These are phyloP conservation scores for Leccinum variicolor DNA, from an alignment of 768 basidiomycete species.

Conservation along the genomic window DNA sequence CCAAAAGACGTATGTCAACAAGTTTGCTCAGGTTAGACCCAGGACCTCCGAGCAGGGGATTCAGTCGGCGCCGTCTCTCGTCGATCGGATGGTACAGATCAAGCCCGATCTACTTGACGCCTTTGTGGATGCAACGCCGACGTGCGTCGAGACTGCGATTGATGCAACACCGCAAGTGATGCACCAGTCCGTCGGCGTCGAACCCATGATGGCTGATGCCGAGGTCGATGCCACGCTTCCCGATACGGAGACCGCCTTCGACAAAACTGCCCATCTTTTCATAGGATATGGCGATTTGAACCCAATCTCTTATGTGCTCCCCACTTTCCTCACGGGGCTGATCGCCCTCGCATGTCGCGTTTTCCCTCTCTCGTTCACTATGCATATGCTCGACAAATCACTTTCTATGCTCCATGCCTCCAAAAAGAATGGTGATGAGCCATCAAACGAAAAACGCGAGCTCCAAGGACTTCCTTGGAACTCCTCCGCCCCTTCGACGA, in stretches of 20 bases:
- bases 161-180: conserved; percentile 38
- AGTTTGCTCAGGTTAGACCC: conserved; percentile 41
- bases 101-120: conserved; percentile 37
- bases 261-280: conserved; percentile 20
- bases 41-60: conserved; percentile 32
- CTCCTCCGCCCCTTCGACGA: conserved; percentile 24
- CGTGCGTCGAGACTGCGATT: conserved; percentile 41
- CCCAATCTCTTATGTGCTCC: conserved; percentile 30
- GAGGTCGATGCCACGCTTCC: conserved; percentile 33
- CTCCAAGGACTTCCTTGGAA: conserved; percentile 22
- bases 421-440: conserved; percentile 28
- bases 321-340: conserved; percentile 33
- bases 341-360: conserved; percentile 47
- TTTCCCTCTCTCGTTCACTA: conserved; percentile 47
- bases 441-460: conserved; percentile 29
- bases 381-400: conserved; percentile 36
- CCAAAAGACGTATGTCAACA: conserved; percentile 35
- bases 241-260: conserved; percentile 25
- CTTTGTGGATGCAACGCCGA: conserved; percentile 53
- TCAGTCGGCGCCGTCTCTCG: conserved; percentile 37
- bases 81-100: conserved; percentile 39
- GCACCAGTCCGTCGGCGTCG: conserved; percentile 33
- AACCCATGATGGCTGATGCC: conserved; percentile 25
- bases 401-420: conserved; percentile 32
- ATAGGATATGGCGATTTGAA: conserved; percentile 26